A percentile compares a stretch with the other conserved stretches of the same genome.
Conservation (phyloP, 164 flowering plant genomes). For the Piper betle region DNA sequence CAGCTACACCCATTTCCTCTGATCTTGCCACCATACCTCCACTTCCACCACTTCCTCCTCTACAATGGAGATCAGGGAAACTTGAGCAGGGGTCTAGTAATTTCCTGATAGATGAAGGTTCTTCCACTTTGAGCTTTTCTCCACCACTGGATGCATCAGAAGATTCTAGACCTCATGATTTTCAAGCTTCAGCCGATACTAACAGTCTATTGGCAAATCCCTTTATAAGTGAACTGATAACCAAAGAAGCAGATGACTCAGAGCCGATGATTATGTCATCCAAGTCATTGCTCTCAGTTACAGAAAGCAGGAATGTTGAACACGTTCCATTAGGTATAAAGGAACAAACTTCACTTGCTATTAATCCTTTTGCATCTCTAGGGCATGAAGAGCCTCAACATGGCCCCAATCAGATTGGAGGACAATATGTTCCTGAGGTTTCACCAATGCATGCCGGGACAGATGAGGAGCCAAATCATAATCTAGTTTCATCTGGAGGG, state of each 20-base stretch:
- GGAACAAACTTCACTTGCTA: not conserved
- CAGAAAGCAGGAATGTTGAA: not conserved
- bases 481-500: slow-evolving; percentile 8
- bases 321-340: not conserved
- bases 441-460: slow-evolving; percentile 2
- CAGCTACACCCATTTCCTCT: not conserved
- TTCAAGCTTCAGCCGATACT: slow-evolving; percentile 4
- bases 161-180: slow-evolving; percentile 10
- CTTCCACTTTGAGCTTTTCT: slow-evolving; percentile 6
- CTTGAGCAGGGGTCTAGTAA: slow-evolving; percentile 19
- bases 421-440: slow-evolving; percentile 5
- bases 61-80: slow-evolving; percentile 78
- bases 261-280: not conserved
- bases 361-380: slow-evolving; percentile 1
- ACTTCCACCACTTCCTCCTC: slow-evolving; percentile 89
- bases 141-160: slow-evolving; percentile 11
- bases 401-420: slow-evolving; percentile 9
- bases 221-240: not conserved
- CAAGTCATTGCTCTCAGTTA: not conserved
- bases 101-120: slow-evolving; percentile 9
- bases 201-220: slow-evolving; percentile 6
- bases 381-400: slow-evolving; percentile 13
- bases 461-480: slow-evolving; percentile 13
- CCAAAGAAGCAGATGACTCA: slow-evolving; percentile 1
- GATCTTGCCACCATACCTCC: slow-evolving; percentile 51